Conservation (phyloP, 768 basidiomycete species). For the Leccinum boreale region DNA sequence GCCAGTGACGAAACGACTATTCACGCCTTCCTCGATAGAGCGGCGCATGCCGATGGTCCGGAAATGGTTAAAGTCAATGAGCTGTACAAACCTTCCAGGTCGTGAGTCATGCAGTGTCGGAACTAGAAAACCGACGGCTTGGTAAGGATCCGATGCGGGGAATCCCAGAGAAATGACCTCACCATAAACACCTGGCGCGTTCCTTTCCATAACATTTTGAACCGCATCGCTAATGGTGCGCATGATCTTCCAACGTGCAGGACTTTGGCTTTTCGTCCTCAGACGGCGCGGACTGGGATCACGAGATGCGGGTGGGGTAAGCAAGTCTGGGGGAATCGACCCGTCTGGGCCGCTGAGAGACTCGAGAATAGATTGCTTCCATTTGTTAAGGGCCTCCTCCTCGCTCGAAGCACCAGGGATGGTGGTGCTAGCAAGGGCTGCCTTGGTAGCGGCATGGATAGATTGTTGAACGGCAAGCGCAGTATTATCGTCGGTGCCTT, state of each 20-base stretch:
- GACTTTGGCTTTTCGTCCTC: conserved; percentile 73
- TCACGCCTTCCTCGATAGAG: conserved; percentile 84
- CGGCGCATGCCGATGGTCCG: conserved; percentile 95
- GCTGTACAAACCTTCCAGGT: conserved; percentile 77
- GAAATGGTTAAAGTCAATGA: conserved; percentile 95
- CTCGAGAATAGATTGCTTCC: conserved; percentile 61
- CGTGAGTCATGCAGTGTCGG: conserved; percentile 67
- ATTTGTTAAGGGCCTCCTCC: conserved; percentile 42
- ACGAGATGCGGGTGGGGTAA: conserved; percentile 77
- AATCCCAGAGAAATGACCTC: conserved; percentile 21
- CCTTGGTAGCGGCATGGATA: conserved; percentile 63
- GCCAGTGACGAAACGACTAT: conserved; percentile 90
- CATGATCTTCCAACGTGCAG: conserved; percentile 81
- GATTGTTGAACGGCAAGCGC: conserved; percentile 63
- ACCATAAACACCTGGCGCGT: conserved; percentile 74
- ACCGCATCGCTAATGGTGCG: conserved; percentile 77
- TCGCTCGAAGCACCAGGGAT: conserved; percentile 35
- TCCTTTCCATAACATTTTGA: conserved; percentile 61
- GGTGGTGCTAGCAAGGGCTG: conserved; percentile 49
- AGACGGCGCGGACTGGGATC: conserved; percentile 79
- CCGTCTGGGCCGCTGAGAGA: conserved; percentile 61
- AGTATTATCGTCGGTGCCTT: conserved; percentile 45
- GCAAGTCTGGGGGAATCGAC: conserved; percentile 68
- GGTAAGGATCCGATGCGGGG: neutral
- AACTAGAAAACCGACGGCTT: conserved; percentile 38